Evolutionary conservation across 2,329 filamentous ascomycete species (phyloP).

Genomic region (Alternaria brassicicola): DNA sequence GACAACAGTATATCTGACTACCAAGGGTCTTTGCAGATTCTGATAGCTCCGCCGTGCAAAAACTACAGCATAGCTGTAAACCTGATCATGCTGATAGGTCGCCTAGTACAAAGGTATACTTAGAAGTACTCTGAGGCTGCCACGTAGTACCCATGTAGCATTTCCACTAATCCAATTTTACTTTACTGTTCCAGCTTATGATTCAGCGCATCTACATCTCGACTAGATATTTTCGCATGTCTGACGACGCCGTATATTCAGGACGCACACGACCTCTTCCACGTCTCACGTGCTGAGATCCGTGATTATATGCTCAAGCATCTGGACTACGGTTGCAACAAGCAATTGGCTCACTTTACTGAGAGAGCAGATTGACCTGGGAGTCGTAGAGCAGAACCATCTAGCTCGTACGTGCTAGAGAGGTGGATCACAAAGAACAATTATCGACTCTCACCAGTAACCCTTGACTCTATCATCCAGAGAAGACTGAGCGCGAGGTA

Average conservation of each 20-base stretch:
- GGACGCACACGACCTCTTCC: background rate
- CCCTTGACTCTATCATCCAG: background rate
- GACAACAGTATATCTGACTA: background rate
- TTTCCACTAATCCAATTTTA: background rate
- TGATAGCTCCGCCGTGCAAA: background rate
- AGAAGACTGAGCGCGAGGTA: too few species aligned
- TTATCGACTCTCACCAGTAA: background rate
- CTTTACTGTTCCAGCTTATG: background rate
- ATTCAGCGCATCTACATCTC: background rate
- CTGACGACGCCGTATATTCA: background rate
- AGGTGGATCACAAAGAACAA: background rate
- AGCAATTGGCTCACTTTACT: background rate
- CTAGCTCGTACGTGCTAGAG: background rate
- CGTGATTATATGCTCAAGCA: background rate
- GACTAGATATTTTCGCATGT: background rate
- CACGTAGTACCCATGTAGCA: background rate
- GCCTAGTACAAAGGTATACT: background rate
- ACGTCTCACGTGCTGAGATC: background rate
- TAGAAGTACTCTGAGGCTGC: background rate
- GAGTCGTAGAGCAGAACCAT: background rate
- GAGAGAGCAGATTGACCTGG: background rate
- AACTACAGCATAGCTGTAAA: background rate
- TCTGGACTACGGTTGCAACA: background rate
- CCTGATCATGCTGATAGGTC: background rate
- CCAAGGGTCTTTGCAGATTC: background rate